A percentile compares a stretch with the other conserved stretches of the same genome.
phyloP scores from a whole-genome alignment of 768 basidiomycete genomes.

The Clitopilus passeckerianus region DNA sequence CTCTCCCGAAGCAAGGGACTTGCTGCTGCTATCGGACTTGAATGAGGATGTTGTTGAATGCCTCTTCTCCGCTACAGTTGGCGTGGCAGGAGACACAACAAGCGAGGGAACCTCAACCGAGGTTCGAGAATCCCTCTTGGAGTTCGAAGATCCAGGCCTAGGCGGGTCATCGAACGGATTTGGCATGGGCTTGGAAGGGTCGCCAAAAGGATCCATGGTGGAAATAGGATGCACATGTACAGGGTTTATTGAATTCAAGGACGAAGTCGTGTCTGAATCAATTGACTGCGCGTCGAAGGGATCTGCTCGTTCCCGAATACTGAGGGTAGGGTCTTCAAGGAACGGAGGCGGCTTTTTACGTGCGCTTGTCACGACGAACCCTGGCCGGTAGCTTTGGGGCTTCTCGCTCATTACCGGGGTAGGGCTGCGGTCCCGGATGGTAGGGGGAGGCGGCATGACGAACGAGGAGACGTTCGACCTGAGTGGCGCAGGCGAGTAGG shows the following conservation, averaged over 20 bases:
- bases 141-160: neutral
- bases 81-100: slow-evolving; percentile 6
- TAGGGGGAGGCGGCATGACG: neutral
- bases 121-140: neutral
- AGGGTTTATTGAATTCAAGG: slow-evolving; percentile 1
- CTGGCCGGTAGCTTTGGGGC: neutral
- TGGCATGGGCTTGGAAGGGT: slow-evolving; percentile 2
- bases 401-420: slow-evolving; percentile 4
- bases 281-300: neutral
- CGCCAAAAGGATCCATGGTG: slow-evolving; percentile 10
- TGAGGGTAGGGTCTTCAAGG: slow-evolving; percentile 4
- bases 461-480: neutral
- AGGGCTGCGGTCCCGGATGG: neutral
- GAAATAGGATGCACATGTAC: neutral
- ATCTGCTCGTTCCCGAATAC: neutral
- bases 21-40: neutral
- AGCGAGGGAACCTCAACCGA: slow-evolving; percentile 3
- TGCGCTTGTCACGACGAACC: neutral
- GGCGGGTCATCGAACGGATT: slow-evolving; percentile 15
- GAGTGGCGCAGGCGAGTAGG: slow-evolving; percentile 3
- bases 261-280: neutral
- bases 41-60: neutral
- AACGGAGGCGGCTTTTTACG: slow-evolving; percentile 14
- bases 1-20: neutral
- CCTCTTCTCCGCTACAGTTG: neutral